Conservation (phyloP, 495 filamentous ascomycete species). For the Neurospora tetraspora region DNA sequence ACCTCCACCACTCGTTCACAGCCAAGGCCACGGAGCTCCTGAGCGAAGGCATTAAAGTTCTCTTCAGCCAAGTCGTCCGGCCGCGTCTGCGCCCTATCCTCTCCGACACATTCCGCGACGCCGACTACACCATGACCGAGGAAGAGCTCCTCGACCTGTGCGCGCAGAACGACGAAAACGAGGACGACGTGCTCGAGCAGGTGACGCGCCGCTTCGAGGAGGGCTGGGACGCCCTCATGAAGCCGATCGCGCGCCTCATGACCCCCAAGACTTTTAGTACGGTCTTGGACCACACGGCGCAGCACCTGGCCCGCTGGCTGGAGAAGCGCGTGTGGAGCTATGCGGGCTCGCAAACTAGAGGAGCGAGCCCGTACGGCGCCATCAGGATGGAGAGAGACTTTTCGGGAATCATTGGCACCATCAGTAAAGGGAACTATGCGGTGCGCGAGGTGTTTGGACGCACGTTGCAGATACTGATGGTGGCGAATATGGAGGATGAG, state of each 20-base stretch:
- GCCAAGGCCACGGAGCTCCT: conserved; percentile 72
- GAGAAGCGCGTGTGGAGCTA: conserved; percentile 90
- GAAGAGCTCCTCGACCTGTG: conserved; percentile 42
- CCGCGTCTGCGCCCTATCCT: conserved; percentile 76
- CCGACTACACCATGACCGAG: conserved; percentile 59
- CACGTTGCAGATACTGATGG: conserved; percentile 74
- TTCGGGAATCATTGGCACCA: conserved; percentile 62
- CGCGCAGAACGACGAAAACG: conserved; percentile 39
- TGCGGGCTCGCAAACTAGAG: conserved; percentile 50
- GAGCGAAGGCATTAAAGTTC: conserved; percentile 67
- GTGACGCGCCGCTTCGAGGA: conserved; percentile 68
- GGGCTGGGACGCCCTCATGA: conserved; percentile 76
- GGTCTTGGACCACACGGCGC: conserved; percentile 60
- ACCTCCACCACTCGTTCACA: conserved; percentile 60
- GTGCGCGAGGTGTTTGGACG: conserved; percentile 71
- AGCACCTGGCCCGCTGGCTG: conserved; percentile 60
- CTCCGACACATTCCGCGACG: conserved; percentile 80
- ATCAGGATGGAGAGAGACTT: conserved; percentile 85
- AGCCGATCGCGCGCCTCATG: conserved; percentile 75
- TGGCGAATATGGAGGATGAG: conserved; percentile 95
- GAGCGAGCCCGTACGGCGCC: conserved; percentile 63
- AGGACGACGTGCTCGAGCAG: conserved; percentile 41
- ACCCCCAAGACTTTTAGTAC: conserved; percentile 58
- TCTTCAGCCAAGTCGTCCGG: conserved; percentile 83
- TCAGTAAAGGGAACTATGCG: conserved; percentile 68